A percentile compares a stretch with the other conserved stretches of the same genome.
Evolutionary conservation across 148 eudicot species (phyloP).

Genomic region (Amaranthus cruentus): DNA sequence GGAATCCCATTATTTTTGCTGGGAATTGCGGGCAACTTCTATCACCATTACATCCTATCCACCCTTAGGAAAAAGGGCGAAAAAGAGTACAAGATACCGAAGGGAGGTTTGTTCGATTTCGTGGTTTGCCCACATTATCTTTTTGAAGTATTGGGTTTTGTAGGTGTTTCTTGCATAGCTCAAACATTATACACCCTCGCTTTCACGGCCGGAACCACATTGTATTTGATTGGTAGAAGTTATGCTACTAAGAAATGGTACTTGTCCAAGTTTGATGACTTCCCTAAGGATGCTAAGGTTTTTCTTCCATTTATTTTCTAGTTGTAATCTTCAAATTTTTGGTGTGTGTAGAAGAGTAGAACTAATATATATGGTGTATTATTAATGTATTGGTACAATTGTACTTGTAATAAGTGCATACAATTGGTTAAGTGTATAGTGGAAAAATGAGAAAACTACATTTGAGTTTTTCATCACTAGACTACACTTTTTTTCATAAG

Average conservation of each 20-base stretch:
- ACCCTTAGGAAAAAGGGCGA: conserved; percentile 35
- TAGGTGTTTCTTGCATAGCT: conserved; percentile 47
- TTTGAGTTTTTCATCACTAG: too few relatives aligned
- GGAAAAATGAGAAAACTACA: too few relatives aligned
- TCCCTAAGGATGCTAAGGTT: conserved; percentile 47
- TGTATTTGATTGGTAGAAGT: conserved; percentile 60
- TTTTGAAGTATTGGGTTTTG: conserved; percentile 47
- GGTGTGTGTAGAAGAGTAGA: too few relatives aligned
- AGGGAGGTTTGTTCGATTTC: conserved; percentile 46
- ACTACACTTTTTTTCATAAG: too few relatives aligned
- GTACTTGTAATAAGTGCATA: too few relatives aligned
- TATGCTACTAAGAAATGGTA: conserved; percentile 63
- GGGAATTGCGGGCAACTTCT: conserved; percentile 44
- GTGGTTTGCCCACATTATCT: conserved; percentile 65
- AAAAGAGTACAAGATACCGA: conserved; percentile 55
- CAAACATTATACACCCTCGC: conserved; percentile 44
- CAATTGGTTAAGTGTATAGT: too few relatives aligned
- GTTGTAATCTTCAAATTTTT: neutral
- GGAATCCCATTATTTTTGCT: conserved; percentile 35
- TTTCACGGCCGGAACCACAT: conserved; percentile 29
- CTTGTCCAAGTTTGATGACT: conserved; percentile 58
- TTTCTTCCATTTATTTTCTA: conserved; percentile 56
- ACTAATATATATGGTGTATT: too few relatives aligned
- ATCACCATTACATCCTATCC: conserved; percentile 43
- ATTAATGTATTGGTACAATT: too few relatives aligned